Percentiles rank a stretch among this genome's conserved stretches.
phyloP scores from a whole-genome alignment of 148 eudicot genomes.

The Suaeda aralocaspica region DNA sequence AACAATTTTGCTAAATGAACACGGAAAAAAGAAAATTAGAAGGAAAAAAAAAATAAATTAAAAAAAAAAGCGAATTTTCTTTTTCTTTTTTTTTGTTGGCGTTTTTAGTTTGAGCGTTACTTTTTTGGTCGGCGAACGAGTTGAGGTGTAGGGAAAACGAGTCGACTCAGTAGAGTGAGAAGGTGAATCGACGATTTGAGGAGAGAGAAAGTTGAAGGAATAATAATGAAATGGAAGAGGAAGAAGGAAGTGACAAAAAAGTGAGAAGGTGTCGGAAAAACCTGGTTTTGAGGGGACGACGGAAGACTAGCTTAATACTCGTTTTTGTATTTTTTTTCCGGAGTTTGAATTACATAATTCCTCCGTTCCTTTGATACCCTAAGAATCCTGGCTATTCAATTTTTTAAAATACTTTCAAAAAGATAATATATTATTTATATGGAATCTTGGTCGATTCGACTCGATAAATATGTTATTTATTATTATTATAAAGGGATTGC shows the following conservation, averaged over 20 bases:
- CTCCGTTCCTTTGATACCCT: no score
- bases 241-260: not conserved
- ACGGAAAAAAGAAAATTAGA: not conserved
- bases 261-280: slow-evolving; percentile 1
- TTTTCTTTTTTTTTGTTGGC: not conserved
- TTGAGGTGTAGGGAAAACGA: not conserved
- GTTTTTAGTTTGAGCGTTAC: no score
- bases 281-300: slow-evolving; percentile 10
- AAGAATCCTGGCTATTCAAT: no score
- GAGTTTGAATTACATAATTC: no score
- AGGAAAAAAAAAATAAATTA: not conserved
- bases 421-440: no score
- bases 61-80: no score
- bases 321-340: no score
- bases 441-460: no score
- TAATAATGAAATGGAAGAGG: not conserved
- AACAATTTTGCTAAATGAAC: not conserved
- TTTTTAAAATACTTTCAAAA: no score
- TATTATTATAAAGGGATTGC: no score
- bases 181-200: not conserved
- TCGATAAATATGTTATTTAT: no score
- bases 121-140: not conserved
- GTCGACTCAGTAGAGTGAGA: slow-evolving; percentile 19
- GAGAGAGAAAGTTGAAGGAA: not conserved
- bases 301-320: not conserved